Evolutionary conservation across 106 monocot genomes (phyloP), one percentile per base, ranked within the genome.

Genomic region (Acanthochlamys bracteata): DNA sequence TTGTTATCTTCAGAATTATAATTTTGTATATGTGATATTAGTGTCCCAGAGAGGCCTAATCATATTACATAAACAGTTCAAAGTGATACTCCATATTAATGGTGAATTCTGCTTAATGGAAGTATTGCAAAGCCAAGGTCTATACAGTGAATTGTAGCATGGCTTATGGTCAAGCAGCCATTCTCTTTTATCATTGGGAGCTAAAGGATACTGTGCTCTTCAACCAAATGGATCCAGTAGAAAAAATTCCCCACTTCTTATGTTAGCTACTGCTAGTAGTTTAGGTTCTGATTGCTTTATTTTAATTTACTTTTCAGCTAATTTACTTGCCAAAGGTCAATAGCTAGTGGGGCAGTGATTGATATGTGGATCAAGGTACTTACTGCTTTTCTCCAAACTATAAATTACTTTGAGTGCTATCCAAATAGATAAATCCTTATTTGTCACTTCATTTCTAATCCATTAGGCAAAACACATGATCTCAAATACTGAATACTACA

Each of bases 281-380:
- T 49, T 49, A 4, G 10, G 49, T 14, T 14, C 17, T 12, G 17
- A 49, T 49, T 49, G 17, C 49, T 14, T 4, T 49, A 4, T 14
- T 49, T 17, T 49, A 49, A 49, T 49, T 49, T 51, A 16, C 59
- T 17, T 39, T 79, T 55, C 78, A 96, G 95, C 95, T 62, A 90
- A 90, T 96, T 6, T 88, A 96, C 67, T 81, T 96, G 53, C 94
- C 95, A 15, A 96, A 90, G 69, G 82, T 85, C 12, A 80, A 78
- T 67, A 96, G 55, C 87, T n/a, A 90, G 86, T 74, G 95, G 95
- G 20, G 81, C 90, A 20, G 87, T 81, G 24, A 88, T 87, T 52
- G 95, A 96, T 69, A 88, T 96, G 90, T 96, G 95, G 95, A 90
- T 82, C 41, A 90, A 88, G 95, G 95, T 90, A 39, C 69, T 11